phyloP scores from a whole-genome alignment of 148 eudicot genomes.

The Silene uniflora region DNA sequence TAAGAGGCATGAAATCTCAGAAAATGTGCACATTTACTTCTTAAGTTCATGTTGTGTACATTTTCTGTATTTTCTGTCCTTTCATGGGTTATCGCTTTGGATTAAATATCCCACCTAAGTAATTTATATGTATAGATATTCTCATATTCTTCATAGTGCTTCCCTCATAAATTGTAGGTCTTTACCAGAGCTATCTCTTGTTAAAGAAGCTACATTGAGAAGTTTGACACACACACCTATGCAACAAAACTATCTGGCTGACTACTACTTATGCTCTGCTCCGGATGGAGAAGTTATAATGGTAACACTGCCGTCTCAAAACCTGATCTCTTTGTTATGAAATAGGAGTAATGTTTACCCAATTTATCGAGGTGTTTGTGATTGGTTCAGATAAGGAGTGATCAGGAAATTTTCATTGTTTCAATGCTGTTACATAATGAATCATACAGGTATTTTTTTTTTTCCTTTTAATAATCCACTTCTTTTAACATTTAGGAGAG shows the following conservation, averaged over 20 bases:
- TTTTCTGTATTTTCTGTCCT: background rate
- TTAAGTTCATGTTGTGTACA: background rate
- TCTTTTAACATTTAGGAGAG: background rate
- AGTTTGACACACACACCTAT: slow-evolving; percentile 45
- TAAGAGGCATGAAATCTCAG: background rate
- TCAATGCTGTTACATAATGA: slow-evolving; percentile 58
- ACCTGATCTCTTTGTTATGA: background rate
- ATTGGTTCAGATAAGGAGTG: slow-evolving; percentile 54
- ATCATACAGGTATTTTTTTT: slow-evolving; percentile 45
- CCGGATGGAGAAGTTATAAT: slow-evolving; percentile 62
- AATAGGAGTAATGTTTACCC: slow-evolving; percentile 1
- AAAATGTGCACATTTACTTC: background rate
- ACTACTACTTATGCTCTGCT: slow-evolving; percentile 55
- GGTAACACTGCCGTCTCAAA: slow-evolving; percentile 36
- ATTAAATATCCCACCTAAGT: background rate
- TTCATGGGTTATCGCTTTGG: background rate
- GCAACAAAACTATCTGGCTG: slow-evolving; percentile 45
- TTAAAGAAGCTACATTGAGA: slow-evolving; percentile 66
- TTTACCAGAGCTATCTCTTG: slow-evolving; percentile 74
- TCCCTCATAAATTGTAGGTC: slow-evolving; percentile 46
- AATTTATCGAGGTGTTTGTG: slow-evolving; percentile 1
- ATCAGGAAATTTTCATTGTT: slow-evolving; percentile 66
- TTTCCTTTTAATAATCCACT: background rate
- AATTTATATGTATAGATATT: background rate
- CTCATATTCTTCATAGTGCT: background rate